Evolutionary conservation across 331 rosid genomes (phyloP).

Genomic region (Cucumis variabilis): DNA sequence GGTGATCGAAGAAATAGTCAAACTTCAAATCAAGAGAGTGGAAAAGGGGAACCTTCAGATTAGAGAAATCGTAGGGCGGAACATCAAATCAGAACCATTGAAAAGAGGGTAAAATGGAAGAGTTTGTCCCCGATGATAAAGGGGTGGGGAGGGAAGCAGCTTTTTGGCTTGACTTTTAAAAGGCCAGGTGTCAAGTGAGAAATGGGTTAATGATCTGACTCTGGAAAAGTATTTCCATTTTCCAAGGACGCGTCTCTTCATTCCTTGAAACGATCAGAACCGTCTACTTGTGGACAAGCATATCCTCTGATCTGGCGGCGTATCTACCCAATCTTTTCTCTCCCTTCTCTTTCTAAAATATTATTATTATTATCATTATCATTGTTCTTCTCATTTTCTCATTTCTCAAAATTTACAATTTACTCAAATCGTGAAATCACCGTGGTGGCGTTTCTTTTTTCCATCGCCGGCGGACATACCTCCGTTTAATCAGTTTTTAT

Average conservation of each 20-base stretch:
- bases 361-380: too few species aligned
- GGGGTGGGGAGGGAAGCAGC: background rate
- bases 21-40: constrained; percentile 22
- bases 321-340: constrained; percentile 16
- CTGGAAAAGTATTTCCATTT: background rate
- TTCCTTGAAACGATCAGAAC: constrained; percentile 32
- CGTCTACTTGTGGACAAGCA: constrained; percentile 30
- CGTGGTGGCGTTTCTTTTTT: background rate
- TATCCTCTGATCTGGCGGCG: constrained; percentile 32
- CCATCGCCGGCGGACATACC: background rate
- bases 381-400: background rate
- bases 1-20: constrained; percentile 12
- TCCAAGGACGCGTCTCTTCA: constrained; percentile 32
- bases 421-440: constrained; percentile 23
- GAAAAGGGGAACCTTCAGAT: constrained; percentile 9
- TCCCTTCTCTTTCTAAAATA: background rate
- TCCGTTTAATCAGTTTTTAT: background rate
- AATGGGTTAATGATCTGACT: background rate
- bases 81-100: constrained; percentile 25
- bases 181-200: background rate
- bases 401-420: background rate
- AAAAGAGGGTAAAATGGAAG: constrained; percentile 13
- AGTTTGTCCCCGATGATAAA: constrained; percentile 10
- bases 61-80: background rate
- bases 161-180: background rate